Evolutionary conservation across 2,329 filamentous ascomycete species (phyloP).

Genomic region (Aspergillus sp.): DNA sequence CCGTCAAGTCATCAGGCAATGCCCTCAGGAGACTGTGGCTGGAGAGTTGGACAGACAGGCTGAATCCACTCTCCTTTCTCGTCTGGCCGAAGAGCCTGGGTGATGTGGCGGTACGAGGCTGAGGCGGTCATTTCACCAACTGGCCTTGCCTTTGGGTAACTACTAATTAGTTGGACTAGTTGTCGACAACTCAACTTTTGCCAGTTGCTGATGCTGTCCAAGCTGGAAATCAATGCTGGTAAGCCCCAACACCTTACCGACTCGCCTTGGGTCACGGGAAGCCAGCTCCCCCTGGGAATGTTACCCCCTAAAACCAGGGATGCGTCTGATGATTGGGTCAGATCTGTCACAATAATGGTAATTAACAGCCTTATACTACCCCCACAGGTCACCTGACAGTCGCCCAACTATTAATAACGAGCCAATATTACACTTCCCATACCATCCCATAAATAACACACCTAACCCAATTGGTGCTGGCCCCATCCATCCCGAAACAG

Average conservation of each 20-base stretch:
- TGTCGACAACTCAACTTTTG: neutral
- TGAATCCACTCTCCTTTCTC: no score
- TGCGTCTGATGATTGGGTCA: neutral
- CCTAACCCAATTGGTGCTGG: no score
- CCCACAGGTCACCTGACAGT: neutral
- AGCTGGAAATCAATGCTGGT: no score
- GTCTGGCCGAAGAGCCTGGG: neutral
- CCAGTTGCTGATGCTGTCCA: neutral
- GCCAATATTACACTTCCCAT: neutral
- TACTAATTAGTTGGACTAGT: neutral
- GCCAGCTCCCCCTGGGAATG: neutral
- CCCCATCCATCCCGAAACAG: no score
- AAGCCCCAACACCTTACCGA: neutral
- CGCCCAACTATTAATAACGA: neutral
- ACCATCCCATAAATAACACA: neutral
- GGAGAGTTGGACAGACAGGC: no score
- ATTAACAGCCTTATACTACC: neutral
- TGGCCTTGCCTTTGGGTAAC: neutral
- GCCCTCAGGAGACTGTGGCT: neutral
- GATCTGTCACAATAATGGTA: neutral
- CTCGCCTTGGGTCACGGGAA: neutral
- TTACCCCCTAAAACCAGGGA: neutral
- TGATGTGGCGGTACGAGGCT: constrained; percentile 4
- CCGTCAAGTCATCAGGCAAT: neutral
- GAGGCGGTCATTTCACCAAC: neutral